These are phyloP conservation scores for Fusarium clavum DNA, from an alignment of 2,329 filamentous ascomycete genomes.

Conservation along the genomic window DNA sequence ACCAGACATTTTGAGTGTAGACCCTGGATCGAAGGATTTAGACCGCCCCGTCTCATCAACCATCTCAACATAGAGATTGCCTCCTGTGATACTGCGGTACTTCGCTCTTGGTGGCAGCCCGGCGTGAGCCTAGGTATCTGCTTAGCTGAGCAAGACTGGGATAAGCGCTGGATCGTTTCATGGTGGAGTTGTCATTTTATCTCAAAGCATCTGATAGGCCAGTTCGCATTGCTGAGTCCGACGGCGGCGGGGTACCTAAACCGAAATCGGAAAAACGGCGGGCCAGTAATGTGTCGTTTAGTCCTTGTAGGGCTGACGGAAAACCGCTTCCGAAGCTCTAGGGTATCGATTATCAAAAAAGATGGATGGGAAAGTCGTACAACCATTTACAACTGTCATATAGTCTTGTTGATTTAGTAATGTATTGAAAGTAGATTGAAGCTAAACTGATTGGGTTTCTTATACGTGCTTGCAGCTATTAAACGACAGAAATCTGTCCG, in stretches of 20 bases:
- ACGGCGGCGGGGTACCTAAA: not conserved
- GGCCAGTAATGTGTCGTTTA: not conserved
- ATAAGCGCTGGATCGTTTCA: not conserved
- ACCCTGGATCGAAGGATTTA: not conserved
- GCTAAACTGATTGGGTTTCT: fast-evolving
- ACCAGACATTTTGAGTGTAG: not conserved
- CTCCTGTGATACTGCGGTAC: not conserved
- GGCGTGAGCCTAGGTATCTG: fast-evolving
- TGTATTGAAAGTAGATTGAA: no score
- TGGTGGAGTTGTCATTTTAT: not conserved
- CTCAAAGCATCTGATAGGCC: not conserved
- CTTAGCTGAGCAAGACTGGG: not conserved
- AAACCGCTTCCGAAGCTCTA: not conserved
- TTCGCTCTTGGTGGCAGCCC: fast-evolving
- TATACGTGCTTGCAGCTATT: no score
- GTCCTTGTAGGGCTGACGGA: not conserved
- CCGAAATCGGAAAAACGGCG: no score
- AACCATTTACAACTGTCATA: not conserved
- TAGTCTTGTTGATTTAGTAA: fast-evolving
- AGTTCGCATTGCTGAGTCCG: not conserved
- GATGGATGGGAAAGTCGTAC: not conserved
- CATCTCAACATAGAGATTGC: not conserved
- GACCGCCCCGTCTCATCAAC: not conserved
- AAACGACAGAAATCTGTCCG: no score
- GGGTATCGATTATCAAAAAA: not conserved